Evolutionary conservation across 2,329 filamentous ascomycete genomes (phyloP), one percentile per base, ranked within the genome.

Genomic region (Arthrobotrys musiformis): DNA sequence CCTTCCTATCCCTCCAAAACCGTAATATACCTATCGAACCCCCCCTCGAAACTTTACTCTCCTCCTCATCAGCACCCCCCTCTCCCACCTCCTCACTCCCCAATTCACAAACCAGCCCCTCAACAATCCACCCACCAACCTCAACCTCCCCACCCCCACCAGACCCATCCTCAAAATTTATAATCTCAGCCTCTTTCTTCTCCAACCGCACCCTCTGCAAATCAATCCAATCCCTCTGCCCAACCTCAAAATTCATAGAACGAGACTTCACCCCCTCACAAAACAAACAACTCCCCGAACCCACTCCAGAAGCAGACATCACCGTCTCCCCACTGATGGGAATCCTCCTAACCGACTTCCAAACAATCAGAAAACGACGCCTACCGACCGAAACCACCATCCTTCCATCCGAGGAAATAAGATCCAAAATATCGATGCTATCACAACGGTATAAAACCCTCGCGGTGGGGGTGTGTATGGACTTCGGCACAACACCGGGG

Each of bases 1-100:
- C 62, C 1, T 78, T 78, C 26, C 26, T 78, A 11, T 54, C 46
- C 15, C 74, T 73, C 11, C 74, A 64, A 48, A 73, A 60, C n/a
- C 54, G 17, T 15, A 28, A 3, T 22, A 52, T 35, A 8, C n/a
- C n/a, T n/a, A n/a, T n/a, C n/a, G 26, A 76, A 17, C 13, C 26
- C 13, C n/a, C 24, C 9, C 3, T 19, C 8, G 17, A 9, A 19
- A 0, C 37, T 4, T 5, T 4, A 9, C 7, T 50, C 1, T 26
- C 33, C 22, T 30, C 40, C 4, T 44, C 60, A n/a, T 72, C 73
- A 3, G 17, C 28, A 11, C 5, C 19, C 17, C 11, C 44, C 7
- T 28, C 54, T 11, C 42, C 62, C 2, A 1, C 24, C 5, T n/a
- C 19, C n/a, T 66, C 48, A n/a, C 11, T 22, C 11, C 17, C 35